Evolutionary conservation across 768 basidiomycete species (phyloP).

Genomic region (Rhizopogon rudus): DNA sequence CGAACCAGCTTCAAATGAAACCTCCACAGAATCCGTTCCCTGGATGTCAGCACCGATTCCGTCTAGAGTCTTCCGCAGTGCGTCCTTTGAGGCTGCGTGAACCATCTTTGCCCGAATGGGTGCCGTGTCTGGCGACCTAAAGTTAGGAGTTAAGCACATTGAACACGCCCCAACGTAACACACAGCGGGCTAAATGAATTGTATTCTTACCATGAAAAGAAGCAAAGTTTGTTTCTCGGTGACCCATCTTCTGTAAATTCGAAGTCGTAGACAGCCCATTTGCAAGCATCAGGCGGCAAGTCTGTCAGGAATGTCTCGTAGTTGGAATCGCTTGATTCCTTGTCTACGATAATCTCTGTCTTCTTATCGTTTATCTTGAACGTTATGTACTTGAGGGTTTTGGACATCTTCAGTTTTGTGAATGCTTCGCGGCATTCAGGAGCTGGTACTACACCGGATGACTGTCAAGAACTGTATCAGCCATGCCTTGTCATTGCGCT

Average conservation of each 20-base stretch:
- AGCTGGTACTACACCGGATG: slow-evolving; percentile 44
- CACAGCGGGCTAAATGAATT: not conserved
- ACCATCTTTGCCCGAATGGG: slow-evolving; percentile 93
- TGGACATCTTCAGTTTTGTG: slow-evolving; percentile 17
- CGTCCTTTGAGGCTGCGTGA: slow-evolving; percentile 83
- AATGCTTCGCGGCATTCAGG: slow-evolving; percentile 38
- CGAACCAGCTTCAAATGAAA: slow-evolving; percentile 67
- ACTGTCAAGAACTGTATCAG: slow-evolving; percentile 10
- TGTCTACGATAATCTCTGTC: slow-evolving; percentile 76
- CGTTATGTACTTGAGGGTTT: slow-evolving; percentile 80
- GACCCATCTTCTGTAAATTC: slow-evolving; percentile 66
- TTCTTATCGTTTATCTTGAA: slow-evolving; percentile 57
- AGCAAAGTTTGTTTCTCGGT: slow-evolving; percentile 81
- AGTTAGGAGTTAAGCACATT: not conserved
- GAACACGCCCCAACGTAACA: not conserved
- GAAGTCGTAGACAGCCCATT: slow-evolving; percentile 94
- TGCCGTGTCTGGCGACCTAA: slow-evolving; percentile 82
- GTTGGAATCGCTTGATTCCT: slow-evolving; percentile 41
- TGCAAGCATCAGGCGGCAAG: slow-evolving; percentile 69
- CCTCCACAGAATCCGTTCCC: slow-evolving; percentile 73
- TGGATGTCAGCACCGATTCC: slow-evolving; percentile 84
- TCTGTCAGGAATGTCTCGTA: slow-evolving; percentile 75
- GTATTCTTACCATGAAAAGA: slow-evolving; percentile 80
- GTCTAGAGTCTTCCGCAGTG: slow-evolving; percentile 63
- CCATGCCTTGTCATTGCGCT: not conserved